Evolutionary conservation across 106 monocot species (phyloP), one percentile per base, ranked within the genome.

Genomic region (Dactylorhiza incarnata): DNA sequence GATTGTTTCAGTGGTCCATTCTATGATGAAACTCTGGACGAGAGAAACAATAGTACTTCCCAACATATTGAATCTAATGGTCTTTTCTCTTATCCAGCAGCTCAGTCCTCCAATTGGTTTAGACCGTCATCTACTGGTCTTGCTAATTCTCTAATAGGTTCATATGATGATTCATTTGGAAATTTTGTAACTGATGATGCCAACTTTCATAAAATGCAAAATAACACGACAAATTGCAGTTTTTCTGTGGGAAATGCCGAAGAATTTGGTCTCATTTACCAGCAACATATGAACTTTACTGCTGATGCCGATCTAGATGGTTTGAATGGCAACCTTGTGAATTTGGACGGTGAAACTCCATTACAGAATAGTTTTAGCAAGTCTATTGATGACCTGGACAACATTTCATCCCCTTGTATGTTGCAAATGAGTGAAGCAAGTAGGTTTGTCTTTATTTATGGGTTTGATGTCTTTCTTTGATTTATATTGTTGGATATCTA

Each of bases 151-250:
- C 49, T 45, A 17, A 45, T 51, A 47, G 75, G 73, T 79, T 69
- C 73, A 14, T 29, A 19, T 75, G 81, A 47, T 47, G 58, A 78
- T 55, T 76, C 78, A 48, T 73, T 23, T 48, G 74, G 59, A 48
- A 74, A 29, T 71, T 65, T 76, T 45, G 49, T 76, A 10, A 62
- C 73, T 48, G 25, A 23, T 29, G 78, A 56, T 53, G 62, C 59
- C 68, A 72, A 89, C 48, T 20, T 80, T 48, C 74, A 70, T 52
- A 49, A 77, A 26, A 73, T 85, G 25, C 80, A 78, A 73, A 73
- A 37, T 20, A 54, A 68, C n/a, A 63, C 48, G 63, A 6, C 44
- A 49, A 74, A 52, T 37, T 66, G 25, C 58, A 70, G 43, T 68
- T 49, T 66, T 9, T 16, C 49, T 48, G 20, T 25, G 72, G 74